phyloP scores from a whole-genome alignment of 805 yeast species.

The Sungouiella thailandica region DNA sequence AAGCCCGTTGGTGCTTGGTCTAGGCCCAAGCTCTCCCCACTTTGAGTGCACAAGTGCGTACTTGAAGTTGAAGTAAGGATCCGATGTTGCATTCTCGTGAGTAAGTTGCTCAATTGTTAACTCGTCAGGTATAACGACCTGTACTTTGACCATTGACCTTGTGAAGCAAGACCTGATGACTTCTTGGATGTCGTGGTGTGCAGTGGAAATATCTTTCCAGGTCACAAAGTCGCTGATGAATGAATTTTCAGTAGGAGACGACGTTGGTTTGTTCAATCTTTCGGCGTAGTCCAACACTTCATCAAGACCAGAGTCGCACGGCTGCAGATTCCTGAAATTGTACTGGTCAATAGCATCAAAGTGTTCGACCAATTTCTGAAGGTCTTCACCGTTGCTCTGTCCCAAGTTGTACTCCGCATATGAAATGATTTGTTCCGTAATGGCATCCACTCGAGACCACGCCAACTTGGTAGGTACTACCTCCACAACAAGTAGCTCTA shows the following conservation, averaged over 20 bases:
- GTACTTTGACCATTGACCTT: too few relatives aligned
- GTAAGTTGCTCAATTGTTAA: too few relatives aligned
- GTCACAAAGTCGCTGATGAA: neutral
- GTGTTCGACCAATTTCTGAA: neutral
- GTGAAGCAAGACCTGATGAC: slow-evolving; percentile 51
- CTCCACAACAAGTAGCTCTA: slow-evolving; percentile 46
- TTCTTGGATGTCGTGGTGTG: slow-evolving; percentile 15
- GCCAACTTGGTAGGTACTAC: slow-evolving; percentile 47
- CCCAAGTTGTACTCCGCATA: slow-evolving; percentile 14
- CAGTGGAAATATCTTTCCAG: neutral
- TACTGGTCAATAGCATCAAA: slow-evolving; percentile 2
- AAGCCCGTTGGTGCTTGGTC: too few relatives aligned
- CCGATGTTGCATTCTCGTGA: too few relatives aligned
- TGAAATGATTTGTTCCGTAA: slow-evolving; percentile 32
- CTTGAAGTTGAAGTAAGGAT: too few relatives aligned
- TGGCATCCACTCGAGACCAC: slow-evolving; percentile 22
- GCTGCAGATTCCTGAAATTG: neutral
- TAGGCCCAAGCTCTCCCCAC: too few relatives aligned
- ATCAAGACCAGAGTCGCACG: neutral
- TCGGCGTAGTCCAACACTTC: slow-evolving; percentile 3
- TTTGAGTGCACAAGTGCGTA: too few relatives aligned
- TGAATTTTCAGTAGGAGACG: neutral
- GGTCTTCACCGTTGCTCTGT: neutral
- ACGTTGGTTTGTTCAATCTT: neutral
- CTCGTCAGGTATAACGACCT: too few relatives aligned